Conservation (phyloP, 1,284 basidiomycete species). For the Entoloma clypeatum region DNA sequence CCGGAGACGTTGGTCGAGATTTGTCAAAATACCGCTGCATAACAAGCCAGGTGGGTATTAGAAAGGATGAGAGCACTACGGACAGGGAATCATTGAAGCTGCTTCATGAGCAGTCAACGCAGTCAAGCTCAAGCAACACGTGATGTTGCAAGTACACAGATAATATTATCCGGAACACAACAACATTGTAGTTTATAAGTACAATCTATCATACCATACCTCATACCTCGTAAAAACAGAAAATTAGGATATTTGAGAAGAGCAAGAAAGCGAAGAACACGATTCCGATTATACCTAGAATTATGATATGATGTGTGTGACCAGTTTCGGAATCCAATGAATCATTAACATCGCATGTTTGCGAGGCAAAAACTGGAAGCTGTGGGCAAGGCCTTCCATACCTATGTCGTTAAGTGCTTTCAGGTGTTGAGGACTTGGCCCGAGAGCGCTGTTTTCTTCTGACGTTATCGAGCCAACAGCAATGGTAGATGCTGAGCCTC, state of each 20-base stretch:
- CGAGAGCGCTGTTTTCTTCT: slow-evolving; percentile 50
- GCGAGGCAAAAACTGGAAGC: slow-evolving; percentile 64
- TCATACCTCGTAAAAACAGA: background rate
- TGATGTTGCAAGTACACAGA: too few relatives aligned
- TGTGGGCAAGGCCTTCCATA: slow-evolving; percentile 69
- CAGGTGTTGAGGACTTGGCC: slow-evolving; percentile 43
- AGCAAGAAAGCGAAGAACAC: slow-evolving; percentile 4
- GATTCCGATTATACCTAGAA: slow-evolving; percentile 14
- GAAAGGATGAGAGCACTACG: background rate
- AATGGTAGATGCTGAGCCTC: slow-evolving; percentile 64
- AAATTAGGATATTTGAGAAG: slow-evolving; percentile 9
- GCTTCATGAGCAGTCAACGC: too few relatives aligned
- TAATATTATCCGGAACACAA: too few relatives aligned
- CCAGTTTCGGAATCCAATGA: slow-evolving; percentile 67
- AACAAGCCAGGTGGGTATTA: background rate
- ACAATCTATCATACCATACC: too few relatives aligned
- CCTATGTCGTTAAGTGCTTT: slow-evolving; percentile 61
- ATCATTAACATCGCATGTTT: slow-evolving; percentile 62
- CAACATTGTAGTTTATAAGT: too few relatives aligned
- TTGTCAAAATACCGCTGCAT: slow-evolving; percentile 14
- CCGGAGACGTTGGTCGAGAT: slow-evolving; percentile 44
- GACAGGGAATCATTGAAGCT: too few relatives aligned
- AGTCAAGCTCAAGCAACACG: too few relatives aligned
- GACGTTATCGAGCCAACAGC: slow-evolving; percentile 57
- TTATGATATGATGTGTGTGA: slow-evolving; percentile 33